phyloP scores from a whole-genome alignment of 768 basidiomycete genomes.

The Pulveroboletus sp. region DNA sequence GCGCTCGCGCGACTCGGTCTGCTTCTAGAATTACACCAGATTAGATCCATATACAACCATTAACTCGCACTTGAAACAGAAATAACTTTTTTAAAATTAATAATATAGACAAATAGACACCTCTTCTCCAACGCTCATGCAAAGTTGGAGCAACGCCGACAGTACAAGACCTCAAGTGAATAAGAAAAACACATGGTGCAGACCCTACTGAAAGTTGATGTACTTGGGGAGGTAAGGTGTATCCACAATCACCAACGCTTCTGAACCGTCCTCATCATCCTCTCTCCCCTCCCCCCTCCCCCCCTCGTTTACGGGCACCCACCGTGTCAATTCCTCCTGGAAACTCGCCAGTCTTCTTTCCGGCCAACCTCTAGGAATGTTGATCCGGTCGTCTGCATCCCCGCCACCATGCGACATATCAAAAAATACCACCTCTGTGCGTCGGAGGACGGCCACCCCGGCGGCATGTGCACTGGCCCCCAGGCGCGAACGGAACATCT shows the following conservation, averaged over 20 bases:
- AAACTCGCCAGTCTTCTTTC: not conserved
- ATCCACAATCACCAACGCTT: constrained; percentile 5
- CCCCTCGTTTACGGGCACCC: not conserved
- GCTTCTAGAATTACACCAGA: too few relatives aligned
- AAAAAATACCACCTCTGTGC: constrained; percentile 8
- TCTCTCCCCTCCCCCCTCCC: not conserved
- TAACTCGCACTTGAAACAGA: too few relatives aligned
- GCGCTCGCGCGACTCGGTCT: too few relatives aligned
- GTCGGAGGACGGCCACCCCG: constrained; percentile 4
- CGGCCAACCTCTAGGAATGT: not conserved
- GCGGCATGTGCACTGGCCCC: constrained; percentile 2
- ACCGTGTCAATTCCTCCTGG: not conserved
- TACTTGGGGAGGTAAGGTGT: constrained; percentile 12
- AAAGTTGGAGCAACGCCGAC: not conserved
- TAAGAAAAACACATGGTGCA: not conserved
- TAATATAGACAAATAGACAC: too few relatives aligned
- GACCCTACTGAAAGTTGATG: not conserved
- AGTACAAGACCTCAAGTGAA: not conserved
- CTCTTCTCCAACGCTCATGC: constrained; percentile 3
- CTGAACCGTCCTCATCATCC: not conserved
- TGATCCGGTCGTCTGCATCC: too few relatives aligned
- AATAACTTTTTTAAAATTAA: too few relatives aligned
- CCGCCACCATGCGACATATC: constrained; percentile 6
- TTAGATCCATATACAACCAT: too few relatives aligned
- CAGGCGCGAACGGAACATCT: constrained; percentile 8